phyloP scores from a whole-genome alignment of 148 eudicot genomes.

The Amaranthus cruentus region DNA sequence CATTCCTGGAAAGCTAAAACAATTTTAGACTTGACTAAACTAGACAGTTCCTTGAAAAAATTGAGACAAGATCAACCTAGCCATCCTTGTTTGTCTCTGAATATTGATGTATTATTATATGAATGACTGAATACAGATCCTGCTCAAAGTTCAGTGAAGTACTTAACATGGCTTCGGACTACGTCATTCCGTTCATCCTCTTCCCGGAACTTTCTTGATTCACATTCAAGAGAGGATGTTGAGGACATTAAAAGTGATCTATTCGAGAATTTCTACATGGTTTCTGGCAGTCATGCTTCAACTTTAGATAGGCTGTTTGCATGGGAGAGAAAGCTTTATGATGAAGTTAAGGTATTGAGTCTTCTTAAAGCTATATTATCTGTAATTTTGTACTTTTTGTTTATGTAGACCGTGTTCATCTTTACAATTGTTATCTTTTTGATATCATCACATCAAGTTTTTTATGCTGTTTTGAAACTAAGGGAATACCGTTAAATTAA shows the following conservation, averaged over 20 bases:
- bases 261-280: conserved; percentile 66
- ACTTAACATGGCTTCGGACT: conserved; percentile 90
- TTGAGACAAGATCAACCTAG: too few species aligned
- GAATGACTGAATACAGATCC: conserved; percentile 42
- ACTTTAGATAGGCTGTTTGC: conserved; percentile 86
- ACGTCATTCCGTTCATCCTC: conserved; percentile 74
- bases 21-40: too few species aligned
- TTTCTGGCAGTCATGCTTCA: conserved; percentile 91
- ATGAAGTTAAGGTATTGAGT: conserved; percentile 85
- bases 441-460: not conserved
- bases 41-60: too few species aligned
- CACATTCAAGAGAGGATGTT: conserved; percentile 53
- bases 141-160: conserved; percentile 60
- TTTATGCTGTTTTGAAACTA: not conserved
- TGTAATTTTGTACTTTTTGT: not conserved
- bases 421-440: not conserved
- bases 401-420: not conserved
- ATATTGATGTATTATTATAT: not conserved
- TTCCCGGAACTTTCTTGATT: conserved; percentile 59
- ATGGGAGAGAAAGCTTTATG: conserved; percentile 93
- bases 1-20: too few species aligned
- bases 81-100: not conserved
- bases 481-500: not conserved
- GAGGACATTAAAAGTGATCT: conserved; percentile 56
- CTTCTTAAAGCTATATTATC: not conserved